Base-by-base conservation (phyloP, 2,329 filamentous ascomycete genomes). In the Curvularia verruculosa region DNA sequence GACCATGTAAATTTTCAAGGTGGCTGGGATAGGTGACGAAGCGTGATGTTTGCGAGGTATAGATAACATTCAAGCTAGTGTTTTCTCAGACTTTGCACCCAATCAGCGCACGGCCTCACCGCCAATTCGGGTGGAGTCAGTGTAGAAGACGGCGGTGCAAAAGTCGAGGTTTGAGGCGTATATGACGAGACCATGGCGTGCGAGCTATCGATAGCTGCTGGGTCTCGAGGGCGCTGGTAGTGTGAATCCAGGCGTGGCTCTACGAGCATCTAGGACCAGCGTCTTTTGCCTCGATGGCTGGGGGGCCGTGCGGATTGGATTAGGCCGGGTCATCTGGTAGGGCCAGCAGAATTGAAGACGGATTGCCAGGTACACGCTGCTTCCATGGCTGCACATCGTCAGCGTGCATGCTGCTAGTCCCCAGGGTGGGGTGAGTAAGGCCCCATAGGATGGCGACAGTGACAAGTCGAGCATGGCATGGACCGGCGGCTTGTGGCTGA, bases 81-180 rank as follows among this genome's bases (percentile, higher is more conserved):
- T 63, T 64, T 64, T 54, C 18, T n/a, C 7, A 26, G 54, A 55
- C 40, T 56, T 59, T 50, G 49, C 48, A 61, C 43, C 73, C 72
- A 76, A 76, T 74, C 50, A 67, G 52, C 61, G 52, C 28, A 26
- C 49, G 65, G 60, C 57, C 65, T 63, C 74, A 76, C 74, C 74
- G 74, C 74, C 62, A 69, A 67, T 75, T 72, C 61, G 54, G 49
- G 59, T 63, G 53, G 62, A 62, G 54, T 48, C 54, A 24, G 50
- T 60, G 36, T 59, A 68, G 66, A 68, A 67, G 69, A 70, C 71
- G 64, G 54, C 52, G 65, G 64, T 67, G 66, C 65, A 65, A n/a
- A n/a, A 58, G 63, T 56, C 45, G 39, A 59, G 58, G 58, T 59
- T 60, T 52, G 56, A 55, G 51, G 59, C 56, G 60, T 62, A 61